Evolutionary conservation across 2,329 filamentous ascomycete species (phyloP).

Genomic region (Venturia nashicola): DNA sequence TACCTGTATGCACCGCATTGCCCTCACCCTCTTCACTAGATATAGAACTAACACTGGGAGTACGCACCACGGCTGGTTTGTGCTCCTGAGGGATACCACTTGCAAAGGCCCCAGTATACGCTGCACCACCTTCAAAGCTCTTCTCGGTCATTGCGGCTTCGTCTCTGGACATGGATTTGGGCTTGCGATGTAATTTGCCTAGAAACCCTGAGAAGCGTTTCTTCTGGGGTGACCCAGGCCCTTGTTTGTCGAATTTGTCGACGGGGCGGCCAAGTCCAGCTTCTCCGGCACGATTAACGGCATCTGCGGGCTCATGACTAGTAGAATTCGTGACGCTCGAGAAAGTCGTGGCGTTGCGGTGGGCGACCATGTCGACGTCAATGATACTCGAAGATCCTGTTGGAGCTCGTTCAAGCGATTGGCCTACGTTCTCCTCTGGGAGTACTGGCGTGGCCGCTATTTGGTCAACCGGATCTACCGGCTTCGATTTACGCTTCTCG

Average conservation of each 20-base stretch:
- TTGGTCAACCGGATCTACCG: neutral
- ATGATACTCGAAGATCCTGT: neutral
- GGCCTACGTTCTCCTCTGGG: neutral
- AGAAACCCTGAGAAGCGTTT: conserved; percentile 26
- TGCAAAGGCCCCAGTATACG: neutral
- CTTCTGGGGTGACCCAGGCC: neutral
- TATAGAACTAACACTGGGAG: neutral
- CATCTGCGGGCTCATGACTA: neutral
- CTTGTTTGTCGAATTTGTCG: neutral
- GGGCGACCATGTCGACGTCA: neutral
- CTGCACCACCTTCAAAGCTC: neutral
- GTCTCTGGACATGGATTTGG: conserved; percentile 17
- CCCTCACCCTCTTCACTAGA: conserved; percentile 16
- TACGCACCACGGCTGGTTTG: neutral
- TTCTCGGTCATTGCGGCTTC: conserved; percentile 4
- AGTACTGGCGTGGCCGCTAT: neutral
- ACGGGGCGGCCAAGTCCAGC: neutral
- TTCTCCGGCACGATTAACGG: neutral
- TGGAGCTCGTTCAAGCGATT: neutral
- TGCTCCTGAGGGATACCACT: neutral
- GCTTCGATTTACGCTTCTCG: conserved; percentile 2
- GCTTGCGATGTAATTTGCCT: conserved; percentile 26
- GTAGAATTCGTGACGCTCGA: neutral
- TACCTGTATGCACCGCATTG: conserved; percentile 11
- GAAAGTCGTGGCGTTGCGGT: neutral